Conservation (phyloP, 2,329 filamentous ascomycete genomes). For the Aspergillus versicolor region DNA sequence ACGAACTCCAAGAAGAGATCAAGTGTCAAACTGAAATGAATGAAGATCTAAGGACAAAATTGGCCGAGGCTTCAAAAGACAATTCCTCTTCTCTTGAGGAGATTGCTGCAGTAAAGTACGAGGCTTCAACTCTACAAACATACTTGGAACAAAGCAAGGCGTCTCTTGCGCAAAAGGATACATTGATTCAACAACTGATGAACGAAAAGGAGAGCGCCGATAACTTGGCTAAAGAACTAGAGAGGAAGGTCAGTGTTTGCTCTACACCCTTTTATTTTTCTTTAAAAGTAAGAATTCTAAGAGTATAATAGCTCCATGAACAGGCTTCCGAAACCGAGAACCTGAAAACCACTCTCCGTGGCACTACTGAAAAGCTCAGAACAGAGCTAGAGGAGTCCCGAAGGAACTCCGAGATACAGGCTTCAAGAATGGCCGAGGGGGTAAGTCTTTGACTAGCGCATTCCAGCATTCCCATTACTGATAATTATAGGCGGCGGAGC, state of each 20-base stretch:
- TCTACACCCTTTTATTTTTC: background rate
- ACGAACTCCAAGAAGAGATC: conserved; percentile 41
- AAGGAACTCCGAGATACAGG: conserved; percentile 21
- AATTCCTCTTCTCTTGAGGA: conserved; percentile 24
- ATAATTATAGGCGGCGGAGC: conserved; percentile 20
- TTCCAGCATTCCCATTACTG: background rate
- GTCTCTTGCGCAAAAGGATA: conserved; percentile 25
- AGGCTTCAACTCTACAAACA: conserved; percentile 24
- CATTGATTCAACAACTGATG: conserved; percentile 24
- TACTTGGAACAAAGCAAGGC: conserved; percentile 21
- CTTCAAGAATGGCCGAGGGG: conserved; percentile 13
- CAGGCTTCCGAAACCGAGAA: conserved; percentile 22
- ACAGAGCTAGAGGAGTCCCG: conserved; percentile 21
- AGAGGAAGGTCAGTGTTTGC: conserved; percentile 23
- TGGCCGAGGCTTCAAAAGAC: conserved; percentile 25
- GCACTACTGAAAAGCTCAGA: conserved; percentile 21
- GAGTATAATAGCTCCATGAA: conserved; percentile 22
- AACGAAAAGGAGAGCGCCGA: conserved; percentile 21
- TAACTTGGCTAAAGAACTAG: conserved; percentile 16
- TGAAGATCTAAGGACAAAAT: conserved; percentile 18
- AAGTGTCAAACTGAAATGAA: conserved; percentile 23
- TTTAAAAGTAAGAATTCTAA: conserved; percentile 5
- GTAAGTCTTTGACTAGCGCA: background rate
- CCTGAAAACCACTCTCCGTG: conserved; percentile 21
- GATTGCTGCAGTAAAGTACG: conserved; percentile 22